Evolutionary conservation across 352 stramenopile species (phyloP).

Genomic region (Discostella stelligera): DNA sequence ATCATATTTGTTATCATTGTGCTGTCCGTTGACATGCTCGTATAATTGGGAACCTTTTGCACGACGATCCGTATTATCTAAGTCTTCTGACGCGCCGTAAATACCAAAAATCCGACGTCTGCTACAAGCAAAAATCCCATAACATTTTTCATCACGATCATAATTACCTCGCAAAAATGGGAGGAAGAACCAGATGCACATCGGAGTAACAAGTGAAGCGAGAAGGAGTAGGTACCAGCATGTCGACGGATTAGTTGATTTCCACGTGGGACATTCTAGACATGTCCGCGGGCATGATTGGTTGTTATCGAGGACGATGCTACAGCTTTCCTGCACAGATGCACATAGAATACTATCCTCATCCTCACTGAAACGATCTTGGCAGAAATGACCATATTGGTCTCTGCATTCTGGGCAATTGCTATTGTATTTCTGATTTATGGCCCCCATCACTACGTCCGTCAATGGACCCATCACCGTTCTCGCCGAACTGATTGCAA

Average conservation of each 20-base stretch:
- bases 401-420: conserved; percentile 48
- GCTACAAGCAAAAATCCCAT: conserved; percentile 10
- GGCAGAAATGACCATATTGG: conserved; percentile 43
- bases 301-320: conserved; percentile 18
- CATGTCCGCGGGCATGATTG: conserved; percentile 37
- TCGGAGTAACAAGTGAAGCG: conserved; percentile 31
- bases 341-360: conserved; percentile 15
- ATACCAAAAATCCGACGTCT: conserved; percentile 22
- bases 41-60: conserved; percentile 5
- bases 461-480: conserved; percentile 32
- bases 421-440: conserved; percentile 44
- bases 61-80: not conserved
- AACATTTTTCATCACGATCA: conserved; percentile 10
- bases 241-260: conserved; percentile 37
- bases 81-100: conserved; percentile 13
- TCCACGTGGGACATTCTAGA: conserved; percentile 39
- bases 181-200: conserved; percentile 37
- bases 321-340: conserved; percentile 37
- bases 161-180: conserved; percentile 37
- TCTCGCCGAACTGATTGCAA: conserved; percentile 34
- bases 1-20: not conserved
- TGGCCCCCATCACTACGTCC: conserved; percentile 27
- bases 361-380: conserved; percentile 8
- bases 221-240: conserved; percentile 49
- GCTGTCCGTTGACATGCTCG: not conserved